Percentiles rank a stretch among this genome's conserved stretches.
Conservation (phyloP, 345 rosid species). For the Brassica incana region DNA sequence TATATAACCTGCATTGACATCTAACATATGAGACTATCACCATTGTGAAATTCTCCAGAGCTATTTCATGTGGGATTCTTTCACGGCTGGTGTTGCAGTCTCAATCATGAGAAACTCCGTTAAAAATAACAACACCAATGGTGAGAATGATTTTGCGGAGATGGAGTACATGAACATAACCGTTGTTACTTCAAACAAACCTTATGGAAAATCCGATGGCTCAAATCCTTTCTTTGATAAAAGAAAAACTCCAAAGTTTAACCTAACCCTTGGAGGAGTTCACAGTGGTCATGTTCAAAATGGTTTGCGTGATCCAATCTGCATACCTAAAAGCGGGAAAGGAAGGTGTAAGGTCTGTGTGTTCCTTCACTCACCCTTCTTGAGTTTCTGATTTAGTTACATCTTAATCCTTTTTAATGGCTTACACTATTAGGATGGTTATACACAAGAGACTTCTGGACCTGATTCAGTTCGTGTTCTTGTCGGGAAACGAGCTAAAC, state of each 20-base stretch:
- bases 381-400: neutral
- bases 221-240: slow-evolving; percentile 79
- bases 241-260: slow-evolving; percentile 61
- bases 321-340: slow-evolving; percentile 53
- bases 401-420: neutral
- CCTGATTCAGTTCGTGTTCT: slow-evolving; percentile 68
- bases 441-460: slow-evolving; percentile 62
- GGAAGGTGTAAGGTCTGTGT: slow-evolving; percentile 78
- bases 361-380: neutral
- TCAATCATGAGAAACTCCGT: slow-evolving; percentile 60
- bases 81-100: slow-evolving; percentile 74
- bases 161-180: slow-evolving; percentile 91
- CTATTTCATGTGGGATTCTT: slow-evolving; percentile 97
- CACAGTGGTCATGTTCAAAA: slow-evolving; percentile 92
- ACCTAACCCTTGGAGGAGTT: slow-evolving; percentile 56
- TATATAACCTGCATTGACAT: neutral
- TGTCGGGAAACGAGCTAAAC: slow-evolving; percentile 76
- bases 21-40: neutral
- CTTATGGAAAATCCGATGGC: slow-evolving; percentile 67
- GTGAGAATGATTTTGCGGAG: slow-evolving; percentile 77
- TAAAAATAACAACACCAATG: slow-evolving; percentile 22
- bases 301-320: slow-evolving; percentile 65
- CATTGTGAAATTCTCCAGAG: slow-evolving; percentile 43
- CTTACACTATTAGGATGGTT: slow-evolving; percentile 63
- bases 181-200: slow-evolving; percentile 76